phyloP scores from a whole-genome alignment of 2,329 filamentous ascomycete species.

The Venturia asperata region DNA sequence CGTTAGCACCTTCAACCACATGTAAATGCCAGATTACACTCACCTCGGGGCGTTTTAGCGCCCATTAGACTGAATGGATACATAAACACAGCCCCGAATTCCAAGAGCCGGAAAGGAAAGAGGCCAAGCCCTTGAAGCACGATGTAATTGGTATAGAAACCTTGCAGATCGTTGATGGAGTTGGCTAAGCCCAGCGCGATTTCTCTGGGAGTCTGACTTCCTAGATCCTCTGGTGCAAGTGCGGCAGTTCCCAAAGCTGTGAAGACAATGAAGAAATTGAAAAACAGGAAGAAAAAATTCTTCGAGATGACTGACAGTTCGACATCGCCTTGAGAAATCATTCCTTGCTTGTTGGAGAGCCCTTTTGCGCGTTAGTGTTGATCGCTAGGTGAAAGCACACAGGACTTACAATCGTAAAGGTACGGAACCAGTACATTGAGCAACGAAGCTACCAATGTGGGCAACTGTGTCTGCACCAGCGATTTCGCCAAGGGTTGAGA shows the following conservation, averaged over 20 bases:
- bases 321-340: conserved; percentile 90
- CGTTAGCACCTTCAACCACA: conserved; percentile 6
- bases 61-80: conserved; percentile 73
- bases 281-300: conserved; percentile 99
- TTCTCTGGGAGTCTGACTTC: conserved; percentile 25
- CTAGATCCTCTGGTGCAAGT: conserved; percentile 37
- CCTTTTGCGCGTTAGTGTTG: conserved; percentile 31
- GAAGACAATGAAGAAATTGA: conserved; percentile 96
- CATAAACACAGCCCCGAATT: conserved; percentile 77
- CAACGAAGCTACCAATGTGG: conserved; percentile 76
- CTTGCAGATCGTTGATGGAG: conserved; percentile 65
- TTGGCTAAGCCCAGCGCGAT: conserved; percentile 69
- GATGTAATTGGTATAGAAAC: conserved; percentile 91
- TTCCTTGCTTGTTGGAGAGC: conserved; percentile 83
- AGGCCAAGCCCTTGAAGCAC: conserved; percentile 89
- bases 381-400: background rate
- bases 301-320: conserved; percentile 94
- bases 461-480: conserved; percentile 78
- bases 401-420: conserved; percentile 70
- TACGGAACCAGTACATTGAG: conserved; percentile 88
- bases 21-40: conserved; percentile 18
- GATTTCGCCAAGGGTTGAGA: conserved; percentile 64
- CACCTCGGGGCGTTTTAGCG: conserved; percentile 73
- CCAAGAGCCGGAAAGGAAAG: conserved; percentile 83
- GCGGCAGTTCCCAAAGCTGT: conserved; percentile 80